Evolutionary conservation across 805 yeast species (phyloP), one percentile per base, ranked within the genome.

Genomic region (Wickerhamiella australiensis): DNA sequence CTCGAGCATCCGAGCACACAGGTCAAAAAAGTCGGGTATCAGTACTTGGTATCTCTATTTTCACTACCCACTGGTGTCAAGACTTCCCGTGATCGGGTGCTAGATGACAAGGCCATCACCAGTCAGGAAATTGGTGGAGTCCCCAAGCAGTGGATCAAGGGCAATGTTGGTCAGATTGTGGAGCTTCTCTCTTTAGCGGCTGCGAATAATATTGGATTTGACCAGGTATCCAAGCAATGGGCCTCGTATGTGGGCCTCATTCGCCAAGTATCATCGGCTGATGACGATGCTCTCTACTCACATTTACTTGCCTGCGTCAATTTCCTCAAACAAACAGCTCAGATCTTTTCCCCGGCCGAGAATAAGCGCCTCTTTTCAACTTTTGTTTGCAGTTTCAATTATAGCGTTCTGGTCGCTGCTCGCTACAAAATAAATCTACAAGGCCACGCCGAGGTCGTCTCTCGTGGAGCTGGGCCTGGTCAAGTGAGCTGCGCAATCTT

Each of bases 331-430:
- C 13, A 41, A 11, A n/a, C 18, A 2, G 18, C 41, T 1, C 13
- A 9, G 18, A n/a, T 23, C 9, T 35, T 45, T 11, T 8, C 47
- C 13, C 23, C 26, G 13, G 41, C 17, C 8, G 33, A 33, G 8
- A 21, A 36, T 17, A 35, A 27, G n/a, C 38, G 23, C 15, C 35
- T 45, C 20, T 45, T 45, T 25, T 23, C 47, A 2, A 45, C 47
- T 8, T 45, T 45, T 45, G 47, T 35, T 11, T 45, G 47, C 25
- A 45, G 47, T 23, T 45, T 45, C 47, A 45, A 35, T 25, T 45
- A 45, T 26, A 17, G n/a, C 15, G 23, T 45, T 2, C 21, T 45
- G n/a, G 41, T 35, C 6, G 41, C 40, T 5, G 23, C 26, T 5
- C 29, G 33, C 15, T 45, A 21, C 17, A 15, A 17, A 12, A 20